Evolutionary conservation across 192 early-diverging fungal species (phyloP).

Genomic region (Entomortierella parvispora): DNA sequence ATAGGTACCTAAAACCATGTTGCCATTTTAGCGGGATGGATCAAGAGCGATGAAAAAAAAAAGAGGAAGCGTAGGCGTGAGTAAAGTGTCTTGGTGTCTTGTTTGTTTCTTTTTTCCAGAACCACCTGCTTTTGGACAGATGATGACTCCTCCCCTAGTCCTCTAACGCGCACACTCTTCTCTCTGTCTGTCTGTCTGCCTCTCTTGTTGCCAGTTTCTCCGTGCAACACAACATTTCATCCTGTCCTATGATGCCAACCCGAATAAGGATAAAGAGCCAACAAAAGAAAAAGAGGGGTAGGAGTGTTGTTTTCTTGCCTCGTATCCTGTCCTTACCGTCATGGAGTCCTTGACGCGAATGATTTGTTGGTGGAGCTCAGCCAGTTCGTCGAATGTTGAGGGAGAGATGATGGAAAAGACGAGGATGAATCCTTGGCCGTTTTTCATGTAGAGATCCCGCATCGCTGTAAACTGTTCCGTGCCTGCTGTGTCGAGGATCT

Average conservation of each 20-base stretch:
- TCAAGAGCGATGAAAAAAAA: neutral
- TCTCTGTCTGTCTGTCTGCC: no score
- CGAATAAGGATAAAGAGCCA: neutral
- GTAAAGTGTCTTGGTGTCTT: no score
- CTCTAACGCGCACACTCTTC: no score
- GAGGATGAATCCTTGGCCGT: constrained; percentile 89
- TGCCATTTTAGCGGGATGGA: constrained; percentile 49
- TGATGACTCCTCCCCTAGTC: no score
- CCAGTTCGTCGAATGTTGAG: constrained; percentile 82
- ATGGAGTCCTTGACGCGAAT: constrained; percentile 84
- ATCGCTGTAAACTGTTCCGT: constrained; percentile 71
- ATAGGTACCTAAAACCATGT: constrained; percentile 74
- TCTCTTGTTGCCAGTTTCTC: no score
- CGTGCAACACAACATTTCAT: no score
- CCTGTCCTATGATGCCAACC: no score
- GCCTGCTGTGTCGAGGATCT: constrained; percentile 95
- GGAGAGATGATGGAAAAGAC: constrained; percentile 84
- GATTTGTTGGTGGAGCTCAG: constrained; percentile 77
- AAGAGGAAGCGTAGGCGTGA: constrained; percentile 3
- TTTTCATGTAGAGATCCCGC: constrained; percentile 92
- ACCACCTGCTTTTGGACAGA: no score
- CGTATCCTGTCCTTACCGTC: constrained; percentile 32
- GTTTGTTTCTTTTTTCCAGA: no score
- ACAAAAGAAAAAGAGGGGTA: neutral
- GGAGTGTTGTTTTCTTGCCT: neutral